Evolutionary conservation across 1,139 yeast species (phyloP).

Genomic region (Zygosaccharomyces sapae): DNA sequence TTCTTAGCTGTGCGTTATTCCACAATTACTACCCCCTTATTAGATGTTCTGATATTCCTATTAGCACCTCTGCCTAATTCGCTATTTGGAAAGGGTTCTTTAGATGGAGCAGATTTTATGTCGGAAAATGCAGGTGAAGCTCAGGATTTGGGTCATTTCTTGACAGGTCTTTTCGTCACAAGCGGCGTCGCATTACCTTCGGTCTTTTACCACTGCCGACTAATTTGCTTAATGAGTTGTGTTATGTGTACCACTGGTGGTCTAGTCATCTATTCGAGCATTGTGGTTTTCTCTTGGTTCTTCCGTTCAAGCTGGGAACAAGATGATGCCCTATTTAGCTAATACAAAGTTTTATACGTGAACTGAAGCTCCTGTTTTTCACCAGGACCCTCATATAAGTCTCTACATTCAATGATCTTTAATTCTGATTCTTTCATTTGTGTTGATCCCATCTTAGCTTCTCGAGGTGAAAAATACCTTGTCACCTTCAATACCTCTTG

Average conservation of each 20-base stretch:
- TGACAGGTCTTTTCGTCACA: conserved; percentile 63
- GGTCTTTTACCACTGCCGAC: conserved; percentile 55
- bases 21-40: conserved; percentile 69
- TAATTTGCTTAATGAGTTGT: conserved; percentile 56
- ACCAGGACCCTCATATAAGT: conserved; percentile 19
- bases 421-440: conserved; percentile 36
- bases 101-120: conserved; percentile 51
- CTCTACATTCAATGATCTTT: conserved; percentile 32
- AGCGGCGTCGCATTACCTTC: conserved; percentile 67
- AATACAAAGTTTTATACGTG: conserved; percentile 14
- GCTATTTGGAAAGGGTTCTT: conserved; percentile 44
- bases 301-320: conserved; percentile 41
- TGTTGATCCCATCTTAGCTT: conserved; percentile 26
- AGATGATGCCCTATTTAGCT: conserved; percentile 34
- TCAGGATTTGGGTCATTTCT: conserved; percentile 56
- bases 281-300: conserved; percentile 65
- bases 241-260: conserved; percentile 70
- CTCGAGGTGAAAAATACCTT: conserved; percentile 20
- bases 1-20: conserved; percentile 68
- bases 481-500: conserved; percentile 33
- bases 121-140: conserved; percentile 56
- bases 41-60: conserved; percentile 57
- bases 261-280: conserved; percentile 63
- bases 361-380: conserved; percentile 10
- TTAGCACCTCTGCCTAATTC: conserved; percentile 70